Evolutionary conservation across 345 rosid species (phyloP).

Genomic region (Syzygium grande): DNA sequence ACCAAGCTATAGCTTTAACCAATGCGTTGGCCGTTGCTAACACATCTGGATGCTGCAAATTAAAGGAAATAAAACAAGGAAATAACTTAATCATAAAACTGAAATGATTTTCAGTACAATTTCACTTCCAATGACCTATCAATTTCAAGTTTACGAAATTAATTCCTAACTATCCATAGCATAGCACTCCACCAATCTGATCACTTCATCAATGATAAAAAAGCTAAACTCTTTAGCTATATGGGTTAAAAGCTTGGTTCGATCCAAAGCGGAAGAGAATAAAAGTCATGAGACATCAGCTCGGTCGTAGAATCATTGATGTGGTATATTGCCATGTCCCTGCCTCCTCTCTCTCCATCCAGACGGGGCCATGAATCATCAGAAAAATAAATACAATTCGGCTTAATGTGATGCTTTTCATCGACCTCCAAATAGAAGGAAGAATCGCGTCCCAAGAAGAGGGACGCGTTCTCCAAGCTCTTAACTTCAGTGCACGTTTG

Average conservation of each 20-base stretch:
- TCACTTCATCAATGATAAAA: not conserved
- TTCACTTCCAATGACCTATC: not conserved
- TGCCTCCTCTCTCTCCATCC: not conserved
- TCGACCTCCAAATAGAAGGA: not conserved
- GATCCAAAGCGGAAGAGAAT: not conserved
- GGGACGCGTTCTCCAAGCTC: not conserved
- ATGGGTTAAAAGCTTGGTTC: not conserved
- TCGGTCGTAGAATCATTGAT: not conserved
- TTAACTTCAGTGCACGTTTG: not conserved
- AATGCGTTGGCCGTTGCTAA: not conserved
- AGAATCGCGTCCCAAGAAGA: not conserved
- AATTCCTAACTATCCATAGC: not conserved
- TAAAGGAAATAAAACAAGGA: not conserved
- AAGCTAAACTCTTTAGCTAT: not conserved
- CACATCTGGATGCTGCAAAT: not conserved
- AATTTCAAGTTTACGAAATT: not conserved
- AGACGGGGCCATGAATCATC: not conserved
- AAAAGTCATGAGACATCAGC: not conserved
- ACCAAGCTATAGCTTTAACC: not conserved
- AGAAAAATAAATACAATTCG: not conserved
- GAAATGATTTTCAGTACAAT: not conserved
- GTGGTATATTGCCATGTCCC: not conserved
- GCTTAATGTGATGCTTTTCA: not conserved
- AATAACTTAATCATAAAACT: not conserved
- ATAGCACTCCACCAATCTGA: not conserved